Evolutionary conservation across 345 rosid genomes (phyloP).

Genomic region (Rhizophora apiculata): DNA sequence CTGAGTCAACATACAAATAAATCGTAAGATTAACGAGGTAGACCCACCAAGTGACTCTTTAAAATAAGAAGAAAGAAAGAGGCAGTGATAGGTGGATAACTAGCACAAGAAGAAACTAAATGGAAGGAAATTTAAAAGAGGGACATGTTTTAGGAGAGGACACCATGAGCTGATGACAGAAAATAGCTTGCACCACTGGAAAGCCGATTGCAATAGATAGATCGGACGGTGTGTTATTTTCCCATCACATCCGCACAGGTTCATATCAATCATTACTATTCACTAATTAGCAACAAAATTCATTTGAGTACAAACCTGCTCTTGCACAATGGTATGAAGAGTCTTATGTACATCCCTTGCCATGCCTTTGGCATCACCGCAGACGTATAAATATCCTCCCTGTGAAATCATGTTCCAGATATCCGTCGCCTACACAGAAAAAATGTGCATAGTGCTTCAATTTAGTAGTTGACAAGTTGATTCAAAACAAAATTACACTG

Average conservation of each 20-base stretch:
- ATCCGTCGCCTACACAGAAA: conserved; percentile 55
- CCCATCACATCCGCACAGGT: no score
- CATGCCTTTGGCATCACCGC: conserved; percentile 99
- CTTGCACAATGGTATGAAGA: conserved; percentile 75
- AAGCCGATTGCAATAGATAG: no score
- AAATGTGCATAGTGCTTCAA: neutral
- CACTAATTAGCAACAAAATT: no score
- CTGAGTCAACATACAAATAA: conserved; percentile 33
- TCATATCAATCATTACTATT: no score
- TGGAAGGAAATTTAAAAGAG: no score
- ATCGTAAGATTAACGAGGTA: neutral
- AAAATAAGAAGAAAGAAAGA: no score
- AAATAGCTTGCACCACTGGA: no score
- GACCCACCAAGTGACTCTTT: neutral
- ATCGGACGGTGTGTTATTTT: no score
- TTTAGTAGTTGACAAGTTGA: neutral
- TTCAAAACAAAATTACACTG: neutral
- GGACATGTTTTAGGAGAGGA: no score
- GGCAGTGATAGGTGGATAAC: no score
- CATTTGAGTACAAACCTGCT: conserved; percentile 53
- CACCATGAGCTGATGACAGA: no score
- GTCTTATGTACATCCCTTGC: conserved; percentile 91
- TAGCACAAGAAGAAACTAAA: no score
- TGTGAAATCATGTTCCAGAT: conserved; percentile 75
- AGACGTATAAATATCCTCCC: conserved; percentile 89